Conservation (phyloP, 2,329 filamentous ascomycete genomes). For the Dactylonectria macrodidyma region DNA sequence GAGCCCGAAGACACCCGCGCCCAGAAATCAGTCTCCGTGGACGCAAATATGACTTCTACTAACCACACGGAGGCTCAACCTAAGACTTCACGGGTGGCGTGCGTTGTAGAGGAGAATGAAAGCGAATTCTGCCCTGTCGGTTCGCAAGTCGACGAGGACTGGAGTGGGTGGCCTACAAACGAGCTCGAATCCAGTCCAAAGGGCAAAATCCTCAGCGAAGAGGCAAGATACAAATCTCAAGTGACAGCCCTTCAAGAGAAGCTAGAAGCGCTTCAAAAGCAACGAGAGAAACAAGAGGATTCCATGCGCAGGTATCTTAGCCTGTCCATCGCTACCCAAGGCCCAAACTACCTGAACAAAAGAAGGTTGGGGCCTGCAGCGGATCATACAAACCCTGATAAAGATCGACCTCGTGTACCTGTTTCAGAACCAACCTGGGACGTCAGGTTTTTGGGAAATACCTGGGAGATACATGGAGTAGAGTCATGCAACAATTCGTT, state of each 20-base stretch:
- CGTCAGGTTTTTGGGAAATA: not conserved
- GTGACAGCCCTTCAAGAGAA: not conserved
- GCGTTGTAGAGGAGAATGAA: not conserved
- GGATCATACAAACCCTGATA: conserved; percentile 1
- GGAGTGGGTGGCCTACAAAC: not conserved
- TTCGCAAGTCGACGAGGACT: not conserved
- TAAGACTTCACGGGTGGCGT: not conserved
- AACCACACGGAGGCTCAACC: not conserved
- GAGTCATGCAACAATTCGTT: not conserved
- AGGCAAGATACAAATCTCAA: conserved; percentile 1
- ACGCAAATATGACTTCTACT: not conserved
- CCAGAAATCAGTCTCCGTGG: not conserved
- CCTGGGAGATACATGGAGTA: not conserved
- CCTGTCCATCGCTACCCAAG: not conserved
- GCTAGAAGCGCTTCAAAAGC: not conserved
- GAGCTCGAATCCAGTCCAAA: not conserved
- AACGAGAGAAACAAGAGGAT: not conserved
- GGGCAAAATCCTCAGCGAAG: not conserved
- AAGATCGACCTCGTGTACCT: conserved; percentile 1
- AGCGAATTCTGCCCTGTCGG: not conserved
- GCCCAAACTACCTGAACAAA: not conserved
- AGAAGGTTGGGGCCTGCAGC: not conserved
- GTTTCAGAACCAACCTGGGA: not conserved
- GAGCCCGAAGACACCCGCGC: not conserved
- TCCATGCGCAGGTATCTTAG: not conserved